Base-by-base conservation (phyloP, 495 filamentous ascomycete species). In the Cairneyella variabilis region DNA sequence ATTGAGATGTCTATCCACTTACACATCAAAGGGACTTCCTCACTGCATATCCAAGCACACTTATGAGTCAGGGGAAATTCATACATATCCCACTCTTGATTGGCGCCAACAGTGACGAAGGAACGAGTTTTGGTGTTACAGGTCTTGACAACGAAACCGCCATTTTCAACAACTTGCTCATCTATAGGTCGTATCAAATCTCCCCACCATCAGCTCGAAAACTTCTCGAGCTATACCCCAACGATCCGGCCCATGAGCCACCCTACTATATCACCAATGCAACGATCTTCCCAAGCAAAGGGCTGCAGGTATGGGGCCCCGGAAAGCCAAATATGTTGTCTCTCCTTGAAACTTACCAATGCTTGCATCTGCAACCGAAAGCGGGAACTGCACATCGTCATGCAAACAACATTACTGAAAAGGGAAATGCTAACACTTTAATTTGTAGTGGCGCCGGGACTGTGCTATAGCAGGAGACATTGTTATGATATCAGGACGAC, bases 401-500 rank as follows among this genome's bases (percentile, higher is more conserved):
- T n/a, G n/a, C n/a, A n/a, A n/a, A n/a, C n/a, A n/a, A n/a, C n/a
- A n/a, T n/a, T n/a, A 32, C 28, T 23, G 7, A 27, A 27, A 44
- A 6, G 9, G 41, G 22, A 23, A 27, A 0, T 22, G 3, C 41
- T 23, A 12, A 0, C 7, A 6, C 6, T 23, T 27, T 23, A 12
- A 44, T 3, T 32, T 44, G 41, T 18, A 14, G 41, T 53, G 6
- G 41, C 55, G 27, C 47, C 63, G 48, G 51, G 57, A 49, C 23
- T 20, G 18, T 45, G 25, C 27, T 36, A 44, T 53, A 41, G 40
- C 20, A 27, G 40, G 28, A 18, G 26, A 65, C 77, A 58, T 83
- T 71, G 69, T 64, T 37, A 80, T 85, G 71, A 77, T 79, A 38
- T 78, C 77, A 1, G 73, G 75, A 23, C 75, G 80, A 2, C 74